Evolutionary conservation across 306 rosid genomes (phyloP).

Genomic region (Senna tora): DNA sequence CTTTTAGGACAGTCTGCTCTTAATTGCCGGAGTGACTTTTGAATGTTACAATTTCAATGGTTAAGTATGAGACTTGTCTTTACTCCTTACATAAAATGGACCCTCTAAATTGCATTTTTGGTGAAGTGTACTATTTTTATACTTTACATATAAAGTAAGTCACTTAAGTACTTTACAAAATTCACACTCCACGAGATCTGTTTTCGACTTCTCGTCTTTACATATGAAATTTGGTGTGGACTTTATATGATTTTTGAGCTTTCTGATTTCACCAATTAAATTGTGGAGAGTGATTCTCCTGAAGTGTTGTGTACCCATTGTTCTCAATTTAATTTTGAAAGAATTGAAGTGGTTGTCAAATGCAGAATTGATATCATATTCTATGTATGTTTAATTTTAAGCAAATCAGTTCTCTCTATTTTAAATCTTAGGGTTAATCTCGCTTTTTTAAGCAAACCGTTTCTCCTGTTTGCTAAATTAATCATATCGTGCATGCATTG

Average conservation of each 20-base stretch:
- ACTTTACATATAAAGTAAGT: too few species aligned
- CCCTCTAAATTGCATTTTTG: too few species aligned
- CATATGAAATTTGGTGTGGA: too few species aligned
- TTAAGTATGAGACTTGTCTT: not conserved
- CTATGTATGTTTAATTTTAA: not conserved
- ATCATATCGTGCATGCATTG: not conserved
- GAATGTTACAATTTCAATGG: not conserved
- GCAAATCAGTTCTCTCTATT: not conserved
- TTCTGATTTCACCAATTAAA: too few species aligned
- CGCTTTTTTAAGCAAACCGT: not conserved
- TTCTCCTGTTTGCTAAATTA: not conserved
- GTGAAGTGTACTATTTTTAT: too few species aligned
- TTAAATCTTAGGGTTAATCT: not conserved
- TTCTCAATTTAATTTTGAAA: not conserved
- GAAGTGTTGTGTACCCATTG: too few species aligned
- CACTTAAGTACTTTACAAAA: too few species aligned
- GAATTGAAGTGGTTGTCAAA: not conserved
- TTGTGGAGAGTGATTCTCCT: too few species aligned
- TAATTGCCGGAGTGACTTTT: not conserved
- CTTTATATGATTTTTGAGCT: too few species aligned
- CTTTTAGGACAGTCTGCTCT: not conserved
- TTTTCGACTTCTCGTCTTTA: too few species aligned
- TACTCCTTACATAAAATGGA: too few species aligned
- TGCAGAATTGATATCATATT: not conserved
- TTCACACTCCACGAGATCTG: too few species aligned